phyloP scores from a whole-genome alignment of 2,329 filamentous ascomycete genomes.

The Hymenoscyphus occultus region DNA sequence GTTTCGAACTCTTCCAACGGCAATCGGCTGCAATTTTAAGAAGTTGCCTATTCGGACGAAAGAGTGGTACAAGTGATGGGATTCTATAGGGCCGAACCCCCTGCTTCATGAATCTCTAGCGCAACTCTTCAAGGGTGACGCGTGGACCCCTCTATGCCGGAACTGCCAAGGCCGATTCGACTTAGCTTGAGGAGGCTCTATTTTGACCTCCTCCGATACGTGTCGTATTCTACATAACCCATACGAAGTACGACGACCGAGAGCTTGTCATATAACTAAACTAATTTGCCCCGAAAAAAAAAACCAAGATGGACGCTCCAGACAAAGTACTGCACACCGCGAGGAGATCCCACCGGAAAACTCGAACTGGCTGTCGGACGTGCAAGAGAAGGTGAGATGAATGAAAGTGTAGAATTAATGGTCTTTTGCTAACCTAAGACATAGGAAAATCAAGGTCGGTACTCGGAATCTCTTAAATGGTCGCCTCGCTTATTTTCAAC shows the following conservation, averaged over 20 bases:
- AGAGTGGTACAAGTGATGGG: background rate
- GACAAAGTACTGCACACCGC: constrained; percentile 3
- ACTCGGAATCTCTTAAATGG: background rate
- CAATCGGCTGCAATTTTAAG: too few species aligned
- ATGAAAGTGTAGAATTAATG: background rate
- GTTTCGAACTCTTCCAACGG: too few species aligned
- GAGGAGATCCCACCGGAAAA: constrained; percentile 12
- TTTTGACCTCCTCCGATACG: background rate
- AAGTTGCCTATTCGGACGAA: background rate
- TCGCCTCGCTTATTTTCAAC: background rate
- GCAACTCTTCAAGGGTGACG: background rate
- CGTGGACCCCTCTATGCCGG: background rate
- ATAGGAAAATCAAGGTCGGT: background rate
- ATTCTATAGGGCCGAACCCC: constrained; percentile 1
- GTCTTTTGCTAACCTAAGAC: background rate
- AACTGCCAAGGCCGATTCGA: background rate
- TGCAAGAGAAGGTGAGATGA: constrained; percentile 9
- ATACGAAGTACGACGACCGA: background rate
- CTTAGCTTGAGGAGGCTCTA: background rate
- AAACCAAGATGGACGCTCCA: constrained; percentile 25
- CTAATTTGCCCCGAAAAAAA: constrained; percentile 25
- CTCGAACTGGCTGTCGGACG: constrained; percentile 11
- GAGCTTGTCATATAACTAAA: background rate
- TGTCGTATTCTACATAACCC: background rate
- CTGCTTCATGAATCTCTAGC: background rate